These are phyloP conservation scores for Anisodus acutangulus DNA, from an alignment of 257 asterid genomes.

Conservation along the genomic window DNA sequence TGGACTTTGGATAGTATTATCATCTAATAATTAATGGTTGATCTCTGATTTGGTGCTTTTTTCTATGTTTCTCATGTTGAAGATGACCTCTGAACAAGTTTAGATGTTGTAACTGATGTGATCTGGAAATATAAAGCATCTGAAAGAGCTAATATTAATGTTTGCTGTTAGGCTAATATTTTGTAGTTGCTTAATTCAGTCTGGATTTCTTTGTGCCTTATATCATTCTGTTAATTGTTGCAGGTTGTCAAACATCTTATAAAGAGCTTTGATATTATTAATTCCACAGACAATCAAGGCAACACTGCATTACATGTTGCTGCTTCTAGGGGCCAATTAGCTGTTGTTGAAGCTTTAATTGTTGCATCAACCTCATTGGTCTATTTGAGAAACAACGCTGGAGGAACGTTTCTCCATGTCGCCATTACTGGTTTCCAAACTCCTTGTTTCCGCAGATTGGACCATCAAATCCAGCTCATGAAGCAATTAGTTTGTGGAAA, in stretches of 20 bases:
- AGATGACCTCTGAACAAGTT: not conserved
- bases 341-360: constrained; percentile 76
- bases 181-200: not conserved
- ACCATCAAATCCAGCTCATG: constrained; percentile 75
- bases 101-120: not conserved
- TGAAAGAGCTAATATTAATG: not conserved
- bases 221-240: constrained; percentile 21
- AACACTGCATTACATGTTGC: constrained; percentile 88
- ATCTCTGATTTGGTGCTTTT: not conserved
- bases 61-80: not conserved
- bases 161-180: not conserved
- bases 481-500: constrained; percentile 57
- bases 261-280: constrained; percentile 51
- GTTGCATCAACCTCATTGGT: constrained; percentile 64
- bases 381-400: constrained; percentile 54
- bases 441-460: constrained; percentile 84
- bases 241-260: constrained; percentile 76
- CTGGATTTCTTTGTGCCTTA: constrained; percentile 1
- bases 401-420: constrained; percentile 80
- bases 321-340: constrained; percentile 80
- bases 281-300: constrained; percentile 74
- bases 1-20: not conserved
- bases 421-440: constrained; percentile 83
- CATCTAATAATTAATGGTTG: not conserved
- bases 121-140: not conserved